phyloP scores from a whole-genome alignment of 768 basidiomycete species.

The Suillus plorans region DNA sequence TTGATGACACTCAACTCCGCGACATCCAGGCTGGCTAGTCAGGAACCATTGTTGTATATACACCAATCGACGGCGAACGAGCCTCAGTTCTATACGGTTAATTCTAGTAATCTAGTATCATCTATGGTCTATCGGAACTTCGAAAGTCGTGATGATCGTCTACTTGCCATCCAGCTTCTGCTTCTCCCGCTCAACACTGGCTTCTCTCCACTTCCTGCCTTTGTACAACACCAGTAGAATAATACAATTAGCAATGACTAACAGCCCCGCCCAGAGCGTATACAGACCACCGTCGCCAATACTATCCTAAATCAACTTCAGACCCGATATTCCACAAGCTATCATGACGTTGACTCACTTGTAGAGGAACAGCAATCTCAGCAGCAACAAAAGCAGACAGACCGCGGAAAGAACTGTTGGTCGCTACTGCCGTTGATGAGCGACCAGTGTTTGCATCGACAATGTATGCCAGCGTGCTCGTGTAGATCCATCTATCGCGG shows the following conservation, averaged over 20 bases:
- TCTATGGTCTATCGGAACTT: neutral
- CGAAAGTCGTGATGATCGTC: neutral
- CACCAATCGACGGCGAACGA: neutral
- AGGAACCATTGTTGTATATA: neutral
- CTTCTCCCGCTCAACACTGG: slow-evolving; percentile 44
- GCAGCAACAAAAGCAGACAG: slow-evolving; percentile 63
- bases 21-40: neutral
- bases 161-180: slow-evolving; percentile 6
- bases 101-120: neutral
- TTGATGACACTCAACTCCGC: neutral
- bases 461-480: slow-evolving; percentile 76
- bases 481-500: slow-evolving; percentile 50
- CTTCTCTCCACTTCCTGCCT: slow-evolving; percentile 59
- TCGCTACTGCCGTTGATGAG: slow-evolving; percentile 73
- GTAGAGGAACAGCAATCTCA: slow-evolving; percentile 78
- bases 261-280: slow-evolving; percentile 47
- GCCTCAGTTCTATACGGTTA: neutral
- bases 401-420: slow-evolving; percentile 77
- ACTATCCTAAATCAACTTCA: slow-evolving; percentile 1
- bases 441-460: slow-evolving; percentile 85
- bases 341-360: slow-evolving; percentile 26
- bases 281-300: slow-evolving; percentile 33
- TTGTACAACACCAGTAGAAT: slow-evolving; percentile 59
- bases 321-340: neutral
- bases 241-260: slow-evolving; percentile 51